phyloP scores from a whole-genome alignment of 257 asterid species.

The Solanum clarkiae region DNA sequence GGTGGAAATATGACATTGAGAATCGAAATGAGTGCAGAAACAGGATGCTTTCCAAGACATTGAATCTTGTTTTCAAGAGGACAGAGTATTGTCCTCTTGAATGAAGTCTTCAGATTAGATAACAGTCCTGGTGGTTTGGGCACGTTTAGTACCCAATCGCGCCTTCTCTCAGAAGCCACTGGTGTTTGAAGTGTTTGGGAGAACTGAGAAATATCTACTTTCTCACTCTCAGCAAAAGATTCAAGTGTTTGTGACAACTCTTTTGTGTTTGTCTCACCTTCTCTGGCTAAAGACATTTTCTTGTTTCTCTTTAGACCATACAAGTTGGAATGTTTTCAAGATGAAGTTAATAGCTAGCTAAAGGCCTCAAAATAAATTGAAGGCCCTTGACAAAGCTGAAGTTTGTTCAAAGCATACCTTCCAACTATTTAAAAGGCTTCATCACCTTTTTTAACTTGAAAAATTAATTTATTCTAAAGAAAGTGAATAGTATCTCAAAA shows the following conservation, averaged over 20 bases:
- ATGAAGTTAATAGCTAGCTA: not conserved
- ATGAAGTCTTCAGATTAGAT: not conserved
- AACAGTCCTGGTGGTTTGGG: constrained; percentile 20
- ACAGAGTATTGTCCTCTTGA: not conserved
- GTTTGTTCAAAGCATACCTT: not conserved
- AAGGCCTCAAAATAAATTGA: not conserved
- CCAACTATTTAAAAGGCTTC: not conserved
- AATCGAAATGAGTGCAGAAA: not conserved
- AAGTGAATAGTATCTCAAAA: not conserved
- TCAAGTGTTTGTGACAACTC: constrained; percentile 6
- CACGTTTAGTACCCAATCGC: constrained; percentile 21
- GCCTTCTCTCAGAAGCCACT: not conserved
- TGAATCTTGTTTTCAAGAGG: not conserved
- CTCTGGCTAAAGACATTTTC: not conserved
- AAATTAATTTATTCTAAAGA: not conserved
- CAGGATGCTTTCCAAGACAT: not conserved
- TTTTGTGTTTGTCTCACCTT: not conserved
- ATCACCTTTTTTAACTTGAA: not conserved
- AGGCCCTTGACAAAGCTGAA: not conserved
- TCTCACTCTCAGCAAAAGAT: not conserved
- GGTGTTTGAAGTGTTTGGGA: constrained; percentile 25
- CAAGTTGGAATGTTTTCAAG: not conserved
- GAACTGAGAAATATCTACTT: constrained; percentile 4
- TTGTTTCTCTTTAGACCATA: not conserved
- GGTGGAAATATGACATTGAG: constrained; percentile 16